Percentiles rank a stretch among this genome's conserved stretches.
phyloP scores from a whole-genome alignment of 1,139 yeast species.

The Geotrichum aggregatum region DNA sequence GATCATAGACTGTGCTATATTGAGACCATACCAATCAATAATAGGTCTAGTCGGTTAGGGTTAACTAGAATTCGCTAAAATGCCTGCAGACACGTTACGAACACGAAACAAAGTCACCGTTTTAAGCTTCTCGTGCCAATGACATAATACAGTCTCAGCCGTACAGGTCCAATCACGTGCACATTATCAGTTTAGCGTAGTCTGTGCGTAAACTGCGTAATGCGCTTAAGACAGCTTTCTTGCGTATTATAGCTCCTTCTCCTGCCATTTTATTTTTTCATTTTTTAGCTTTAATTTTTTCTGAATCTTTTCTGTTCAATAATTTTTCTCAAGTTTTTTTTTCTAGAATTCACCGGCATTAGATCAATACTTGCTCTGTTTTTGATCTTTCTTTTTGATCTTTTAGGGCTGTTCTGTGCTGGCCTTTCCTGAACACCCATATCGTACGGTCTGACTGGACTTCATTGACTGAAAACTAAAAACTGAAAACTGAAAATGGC shows the following conservation, averaged over 20 bases:
- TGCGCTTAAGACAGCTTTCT: background rate
- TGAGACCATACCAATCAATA: too few relatives aligned
- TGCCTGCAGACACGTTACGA: too few relatives aligned
- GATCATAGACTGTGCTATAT: too few relatives aligned
- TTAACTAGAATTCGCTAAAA: too few relatives aligned
- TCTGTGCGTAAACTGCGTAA: background rate
- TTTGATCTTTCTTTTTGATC: background rate
- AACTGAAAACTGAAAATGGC: too few relatives aligned
- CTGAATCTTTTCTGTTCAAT: background rate
- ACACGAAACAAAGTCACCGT: too few relatives aligned
- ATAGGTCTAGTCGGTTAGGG: too few relatives aligned
- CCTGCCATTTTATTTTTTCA: background rate
- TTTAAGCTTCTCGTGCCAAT: too few relatives aligned
- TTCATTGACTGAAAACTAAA: background rate
- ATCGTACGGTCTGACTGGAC: background rate
- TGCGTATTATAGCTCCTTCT: background rate
- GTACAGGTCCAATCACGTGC: too few relatives aligned
- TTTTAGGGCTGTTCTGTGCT: background rate
- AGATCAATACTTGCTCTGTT: background rate
- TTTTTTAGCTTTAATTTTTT: background rate
- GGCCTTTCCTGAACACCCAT: background rate
- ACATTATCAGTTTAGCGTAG: too few relatives aligned
- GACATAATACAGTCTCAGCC: too few relatives aligned
- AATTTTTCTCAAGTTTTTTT: background rate
- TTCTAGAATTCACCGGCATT: background rate